These are phyloP conservation scores for Brassica nigra DNA, from an alignment of 345 rosid genomes.

Conservation along the genomic window DNA sequence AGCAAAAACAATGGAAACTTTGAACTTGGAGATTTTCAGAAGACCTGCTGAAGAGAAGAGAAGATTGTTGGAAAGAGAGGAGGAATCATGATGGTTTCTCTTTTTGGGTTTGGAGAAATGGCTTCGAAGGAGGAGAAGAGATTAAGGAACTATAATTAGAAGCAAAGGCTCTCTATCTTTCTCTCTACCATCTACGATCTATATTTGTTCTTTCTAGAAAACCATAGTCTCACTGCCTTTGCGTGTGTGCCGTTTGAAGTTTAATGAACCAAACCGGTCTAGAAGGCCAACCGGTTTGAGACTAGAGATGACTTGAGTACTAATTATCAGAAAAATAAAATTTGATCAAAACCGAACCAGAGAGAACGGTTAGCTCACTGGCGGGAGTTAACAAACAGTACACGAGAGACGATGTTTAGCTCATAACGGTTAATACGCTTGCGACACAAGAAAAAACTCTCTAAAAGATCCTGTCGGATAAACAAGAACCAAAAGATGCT, in stretches of 20 bases:
- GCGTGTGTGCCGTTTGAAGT: constrained; percentile 9
- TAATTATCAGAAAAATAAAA: neutral
- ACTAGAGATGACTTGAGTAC: neutral
- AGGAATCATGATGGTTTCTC: constrained; percentile 18
- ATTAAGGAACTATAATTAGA: constrained; percentile 26
- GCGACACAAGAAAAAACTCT: neutral
- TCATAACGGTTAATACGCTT: neutral
- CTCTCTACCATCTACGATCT: constrained; percentile 21
- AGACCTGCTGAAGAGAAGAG: neutral
- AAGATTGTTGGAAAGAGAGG: neutral
- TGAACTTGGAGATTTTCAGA: neutral
- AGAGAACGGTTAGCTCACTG: neutral
- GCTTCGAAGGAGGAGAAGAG: constrained; percentile 24
- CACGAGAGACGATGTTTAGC: neutral
- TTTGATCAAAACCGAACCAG: neutral
- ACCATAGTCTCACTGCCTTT: constrained; percentile 19
- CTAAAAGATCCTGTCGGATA: neutral
- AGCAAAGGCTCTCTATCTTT: constrained; percentile 6
- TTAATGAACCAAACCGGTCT: constrained; percentile 21
- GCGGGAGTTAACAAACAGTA: neutral
- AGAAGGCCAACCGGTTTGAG: neutral
- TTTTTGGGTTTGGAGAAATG: constrained; percentile 18
- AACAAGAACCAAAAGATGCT: neutral
- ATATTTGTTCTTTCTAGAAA: constrained; percentile 30
- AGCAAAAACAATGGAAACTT: constrained; percentile 11